These are phyloP conservation scores for Sutorius australiensis DNA, from an alignment of 768 basidiomycete species.

Conservation along the genomic window DNA sequence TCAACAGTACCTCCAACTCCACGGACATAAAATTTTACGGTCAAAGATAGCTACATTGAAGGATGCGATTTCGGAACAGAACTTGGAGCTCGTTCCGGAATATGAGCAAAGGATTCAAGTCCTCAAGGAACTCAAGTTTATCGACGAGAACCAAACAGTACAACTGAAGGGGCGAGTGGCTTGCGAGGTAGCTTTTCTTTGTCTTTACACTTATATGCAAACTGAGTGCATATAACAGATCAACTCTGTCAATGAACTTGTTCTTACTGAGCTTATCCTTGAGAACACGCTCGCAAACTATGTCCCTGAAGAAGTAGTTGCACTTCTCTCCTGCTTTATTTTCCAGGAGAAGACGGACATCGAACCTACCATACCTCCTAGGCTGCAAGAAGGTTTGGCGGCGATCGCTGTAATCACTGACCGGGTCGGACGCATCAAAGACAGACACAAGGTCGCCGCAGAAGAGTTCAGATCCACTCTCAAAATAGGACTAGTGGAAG, in stretches of 20 bases:
- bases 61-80: slow-evolving; percentile 90
- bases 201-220: not conserved
- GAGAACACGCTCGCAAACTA: slow-evolving; percentile 90
- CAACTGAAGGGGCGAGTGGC: slow-evolving; percentile 95
- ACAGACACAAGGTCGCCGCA: slow-evolving; percentile 69
- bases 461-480: slow-evolving; percentile 76
- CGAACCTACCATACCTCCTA: slow-evolving; percentile 77
- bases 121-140: slow-evolving; percentile 85
- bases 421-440: slow-evolving; percentile 75
- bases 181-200: slow-evolving; percentile 67
- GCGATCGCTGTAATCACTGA: slow-evolving; percentile 77
- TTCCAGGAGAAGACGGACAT: slow-evolving; percentile 98
- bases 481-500: slow-evolving; percentile 91
- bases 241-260: slow-evolving; percentile 95
- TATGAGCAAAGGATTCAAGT: slow-evolving; percentile 94
- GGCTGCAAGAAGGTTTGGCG: slow-evolving; percentile 75
- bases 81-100: slow-evolving; percentile 92
- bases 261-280: slow-evolving; percentile 93
- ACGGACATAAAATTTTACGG: slow-evolving; percentile 70
- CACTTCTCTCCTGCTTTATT: slow-evolving; percentile 92
- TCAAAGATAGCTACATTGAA: slow-evolving; percentile 75
- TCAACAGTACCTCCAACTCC: slow-evolving; percentile 68
- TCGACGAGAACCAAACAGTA: slow-evolving; percentile 94
- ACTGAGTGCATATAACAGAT: slow-evolving; percentile 52
- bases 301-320: slow-evolving; percentile 95